Evolutionary conservation across 805 yeast genomes (phyloP), one percentile per base, ranked within the genome.

Genomic region (Saccharomyces eubayanus): DNA sequence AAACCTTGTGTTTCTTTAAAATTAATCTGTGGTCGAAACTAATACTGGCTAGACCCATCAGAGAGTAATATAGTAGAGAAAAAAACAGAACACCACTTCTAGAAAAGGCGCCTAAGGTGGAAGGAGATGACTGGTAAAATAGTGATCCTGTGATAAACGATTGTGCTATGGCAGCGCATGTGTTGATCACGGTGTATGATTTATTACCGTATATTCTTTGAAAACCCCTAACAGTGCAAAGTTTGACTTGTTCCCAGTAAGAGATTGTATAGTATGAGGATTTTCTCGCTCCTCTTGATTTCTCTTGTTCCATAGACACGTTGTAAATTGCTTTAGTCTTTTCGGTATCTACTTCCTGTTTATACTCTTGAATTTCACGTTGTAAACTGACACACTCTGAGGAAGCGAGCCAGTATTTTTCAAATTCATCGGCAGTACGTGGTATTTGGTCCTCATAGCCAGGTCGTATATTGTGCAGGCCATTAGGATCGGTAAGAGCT

Each of bases 1-100:
- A 87, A 53, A 78, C 77, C 62, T 83, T 82, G 64, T 88, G 96
- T 62, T 87, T 87, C 62, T 79, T 79, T 24, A 85, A 77, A 58
- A 88, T 81, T 50, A 82, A 78, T 59, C 86, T 76, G 36, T 79
- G 75, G 24, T 72, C 77, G 59, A 81, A 74, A 63, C 78, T 67
- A 30, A 78, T 70, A 56, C 77, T 79, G 3, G 82, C 79, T 29
- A 79, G 58, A 46, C 79, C 77, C 73, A 76, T 72, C 59, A 80
- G 72, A 4, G 77, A 67, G 63, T 75, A 76, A 65, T 80, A 82
- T 55, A 85, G 71, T 10, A 82, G 70, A 46, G 82, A 74, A 62
- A 83, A 85, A 69, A 81, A 85, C 2, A 84, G 60, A 27, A 78
- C 74, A 62, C 89, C 87, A 55, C 87, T 84, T 58, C 89, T 75